Evolutionary conservation across 306 rosid genomes (phyloP).

Genomic region (Canavalia gladiata): DNA sequence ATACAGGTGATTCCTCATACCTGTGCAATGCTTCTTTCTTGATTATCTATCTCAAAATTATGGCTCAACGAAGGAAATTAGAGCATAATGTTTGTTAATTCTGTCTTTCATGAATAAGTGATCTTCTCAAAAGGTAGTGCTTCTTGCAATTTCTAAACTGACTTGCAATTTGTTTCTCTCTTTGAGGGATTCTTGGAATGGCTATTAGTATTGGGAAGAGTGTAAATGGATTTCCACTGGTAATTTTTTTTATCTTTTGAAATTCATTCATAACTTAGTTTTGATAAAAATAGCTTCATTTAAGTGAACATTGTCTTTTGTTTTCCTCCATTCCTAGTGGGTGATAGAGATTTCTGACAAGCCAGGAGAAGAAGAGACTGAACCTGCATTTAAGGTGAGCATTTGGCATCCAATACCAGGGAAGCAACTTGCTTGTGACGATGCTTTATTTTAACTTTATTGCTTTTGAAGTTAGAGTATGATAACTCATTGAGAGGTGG

Average conservation of each 20-base stretch:
- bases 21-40: constrained; percentile 18
- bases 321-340: constrained; percentile 64
- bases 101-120: constrained; percentile 30
- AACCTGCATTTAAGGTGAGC: constrained; percentile 96
- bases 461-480: constrained; percentile 14
- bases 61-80: constrained; percentile 11
- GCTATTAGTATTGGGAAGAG: constrained; percentile 90
- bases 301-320: constrained; percentile 36
- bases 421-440: constrained; percentile 27
- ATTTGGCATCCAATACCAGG: constrained; percentile 31
- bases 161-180: constrained; percentile 67
- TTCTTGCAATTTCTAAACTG: constrained; percentile 55
- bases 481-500: constrained; percentile 2
- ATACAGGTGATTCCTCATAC: constrained; percentile 81
- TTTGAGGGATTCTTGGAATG: constrained; percentile 74
- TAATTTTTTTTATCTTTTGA: constrained; percentile 51
- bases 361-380: constrained; percentile 86
- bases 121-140: not conserved
- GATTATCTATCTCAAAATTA: constrained; percentile 41
- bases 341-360: constrained; percentile 97
- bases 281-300: constrained; percentile 22
- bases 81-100: not conserved
- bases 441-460: constrained; percentile 5
- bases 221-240: constrained; percentile 93
- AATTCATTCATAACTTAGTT: constrained; percentile 33